A percentile compares a stretch with the other conserved stretches of the same genome.
These are phyloP conservation scores for Heterobasidion occidentale DNA, from an alignment of 1,284 basidiomycete species.

Conservation along the genomic window DNA sequence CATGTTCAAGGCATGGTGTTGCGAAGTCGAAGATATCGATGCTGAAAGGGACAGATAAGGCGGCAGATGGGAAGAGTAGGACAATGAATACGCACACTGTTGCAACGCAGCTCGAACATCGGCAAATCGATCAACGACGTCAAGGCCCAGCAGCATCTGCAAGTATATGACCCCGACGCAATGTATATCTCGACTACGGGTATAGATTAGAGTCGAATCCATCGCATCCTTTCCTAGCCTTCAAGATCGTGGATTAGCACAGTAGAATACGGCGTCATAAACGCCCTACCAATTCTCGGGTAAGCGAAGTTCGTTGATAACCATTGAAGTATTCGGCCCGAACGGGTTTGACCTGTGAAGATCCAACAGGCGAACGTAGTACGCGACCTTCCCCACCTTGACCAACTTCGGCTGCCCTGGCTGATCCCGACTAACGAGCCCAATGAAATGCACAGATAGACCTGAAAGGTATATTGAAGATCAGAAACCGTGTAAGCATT, in stretches of 20 bases:
- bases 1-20: conserved; percentile 48
- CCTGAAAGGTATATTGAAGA: conserved; percentile 13
- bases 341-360: conserved; percentile 71
- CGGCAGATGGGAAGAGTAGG: not conserved
- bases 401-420: conserved; percentile 46
- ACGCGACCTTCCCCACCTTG: conserved; percentile 59
- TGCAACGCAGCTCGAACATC: conserved; percentile 25
- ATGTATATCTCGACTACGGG: conserved; percentile 66
- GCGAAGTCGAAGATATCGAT: conserved; percentile 39
- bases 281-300: conserved; percentile 53
- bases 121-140: conserved; percentile 42
- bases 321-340: conserved; percentile 28
- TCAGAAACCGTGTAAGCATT: not conserved
- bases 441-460: conserved; percentile 48
- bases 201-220: conserved; percentile 64
- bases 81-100: conserved; percentile 5
- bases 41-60: conserved; percentile 29
- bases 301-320: conserved; percentile 33
- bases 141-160: conserved; percentile 69
- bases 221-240: conserved; percentile 64
- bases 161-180: conserved; percentile 64
- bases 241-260: not conserved
- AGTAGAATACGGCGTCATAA: not conserved
- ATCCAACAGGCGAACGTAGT: conserved; percentile 57
- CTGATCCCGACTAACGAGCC: conserved; percentile 42